phyloP scores from a whole-genome alignment of 768 basidiomycete species.

The Amanita thiersii region DNA sequence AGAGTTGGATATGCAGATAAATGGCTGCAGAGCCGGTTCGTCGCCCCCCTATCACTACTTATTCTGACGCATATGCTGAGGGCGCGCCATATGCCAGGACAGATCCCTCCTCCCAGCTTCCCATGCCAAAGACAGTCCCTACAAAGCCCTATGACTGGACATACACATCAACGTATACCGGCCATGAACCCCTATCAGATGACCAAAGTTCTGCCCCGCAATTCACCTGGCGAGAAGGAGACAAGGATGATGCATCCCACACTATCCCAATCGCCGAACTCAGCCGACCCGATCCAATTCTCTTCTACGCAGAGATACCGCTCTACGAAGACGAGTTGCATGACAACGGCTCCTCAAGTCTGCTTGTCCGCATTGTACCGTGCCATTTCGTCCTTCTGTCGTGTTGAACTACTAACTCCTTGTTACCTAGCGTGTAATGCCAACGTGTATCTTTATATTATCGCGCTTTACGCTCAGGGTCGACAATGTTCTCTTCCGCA shows the following conservation, averaged over 20 bases:
- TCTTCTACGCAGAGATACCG: slow-evolving; percentile 96
- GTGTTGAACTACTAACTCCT: background rate
- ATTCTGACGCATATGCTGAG: slow-evolving; percentile 10
- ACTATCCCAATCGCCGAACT: slow-evolving; percentile 79
- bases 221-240: slow-evolving; percentile 42
- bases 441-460: slow-evolving; percentile 87
- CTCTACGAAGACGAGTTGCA: slow-evolving; percentile 96
- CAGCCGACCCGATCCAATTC: slow-evolving; percentile 85
- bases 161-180: slow-evolving; percentile 84
- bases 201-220: slow-evolving; percentile 11
- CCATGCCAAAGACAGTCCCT: slow-evolving; percentile 61
- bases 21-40: slow-evolving; percentile 86
- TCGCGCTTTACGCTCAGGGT: slow-evolving; percentile 89
- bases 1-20: slow-evolving; percentile 93
- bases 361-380: slow-evolving; percentile 83
- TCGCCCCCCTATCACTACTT: slow-evolving; percentile 10
- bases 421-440: slow-evolving; percentile 82
- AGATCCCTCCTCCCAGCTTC: slow-evolving; percentile 51
- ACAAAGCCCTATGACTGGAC: slow-evolving; percentile 98
- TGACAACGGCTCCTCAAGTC: slow-evolving; percentile 86
- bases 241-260: slow-evolving; percentile 49
- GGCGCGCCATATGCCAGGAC: slow-evolving; percentile 28
- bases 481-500: slow-evolving; percentile 89
- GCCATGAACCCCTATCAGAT: slow-evolving; percentile 31
- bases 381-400: background rate